phyloP scores from a whole-genome alignment of 2,329 filamentous ascomycete species.

The Colletotrichum truncatum region DNA sequence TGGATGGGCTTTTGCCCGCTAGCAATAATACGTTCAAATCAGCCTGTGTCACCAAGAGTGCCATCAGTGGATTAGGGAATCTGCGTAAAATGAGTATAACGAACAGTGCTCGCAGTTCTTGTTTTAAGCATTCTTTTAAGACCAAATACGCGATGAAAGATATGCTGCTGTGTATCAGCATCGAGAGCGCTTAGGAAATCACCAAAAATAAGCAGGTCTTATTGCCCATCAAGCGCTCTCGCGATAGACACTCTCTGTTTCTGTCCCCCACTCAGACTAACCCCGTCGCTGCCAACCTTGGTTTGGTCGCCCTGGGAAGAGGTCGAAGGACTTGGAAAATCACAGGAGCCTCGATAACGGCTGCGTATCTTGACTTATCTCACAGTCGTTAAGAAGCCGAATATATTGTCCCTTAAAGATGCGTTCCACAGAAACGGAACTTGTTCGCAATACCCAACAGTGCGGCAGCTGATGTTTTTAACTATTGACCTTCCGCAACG shows the following conservation, averaged over 20 bases:
- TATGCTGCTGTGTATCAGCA: conserved; percentile 39
- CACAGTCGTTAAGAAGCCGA: conserved; percentile 43
- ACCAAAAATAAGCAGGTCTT: conserved; percentile 42
- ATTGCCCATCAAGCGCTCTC: conserved; percentile 40
- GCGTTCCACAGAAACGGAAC: conserved; percentile 42
- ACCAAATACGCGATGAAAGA: conserved; percentile 41
- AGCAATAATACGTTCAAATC: conserved; percentile 45
- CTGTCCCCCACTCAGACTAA: conserved; percentile 53
- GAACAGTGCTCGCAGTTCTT: background rate
- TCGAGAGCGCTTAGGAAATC: conserved; percentile 47
- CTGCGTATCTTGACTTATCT: conserved; percentile 41
- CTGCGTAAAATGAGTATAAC: background rate
- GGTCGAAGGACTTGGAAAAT: conserved; percentile 40
- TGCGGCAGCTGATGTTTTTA: conserved; percentile 6
- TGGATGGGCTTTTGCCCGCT: conserved; percentile 46
- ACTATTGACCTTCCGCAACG: conserved; percentile 25
- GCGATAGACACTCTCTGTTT: conserved; percentile 36
- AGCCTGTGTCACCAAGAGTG: conserved; percentile 49
- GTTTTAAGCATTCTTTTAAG: conserved; percentile 23
- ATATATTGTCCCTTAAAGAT: conserved; percentile 47
- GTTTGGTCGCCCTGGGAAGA: conserved; percentile 45
- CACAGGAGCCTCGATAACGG: conserved; percentile 44
- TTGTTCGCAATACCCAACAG: conserved; percentile 30
- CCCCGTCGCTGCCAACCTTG: conserved; percentile 48
- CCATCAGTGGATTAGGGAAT: conserved; percentile 40